These are phyloP conservation scores for Tylopilus subfusipes DNA, from an alignment of 768 basidiomycete species.

Conservation along the genomic window DNA sequence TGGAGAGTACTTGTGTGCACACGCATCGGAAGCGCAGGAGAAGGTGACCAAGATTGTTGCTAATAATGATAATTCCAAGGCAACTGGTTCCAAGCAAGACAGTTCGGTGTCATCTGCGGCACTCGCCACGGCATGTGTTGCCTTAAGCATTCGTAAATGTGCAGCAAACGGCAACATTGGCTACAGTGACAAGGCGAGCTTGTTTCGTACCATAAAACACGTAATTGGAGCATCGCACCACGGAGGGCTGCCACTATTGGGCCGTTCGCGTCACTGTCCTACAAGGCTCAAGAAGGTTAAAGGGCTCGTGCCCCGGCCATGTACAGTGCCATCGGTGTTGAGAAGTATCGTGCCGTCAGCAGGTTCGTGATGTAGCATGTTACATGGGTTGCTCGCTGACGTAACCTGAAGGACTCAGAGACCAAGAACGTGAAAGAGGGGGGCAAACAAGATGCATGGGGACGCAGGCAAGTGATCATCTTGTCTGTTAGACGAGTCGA, in stretches of 20 bases:
- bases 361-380: background rate
- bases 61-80: background rate
- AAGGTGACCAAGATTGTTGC: background rate
- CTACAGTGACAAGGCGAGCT: background rate
- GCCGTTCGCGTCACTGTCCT: background rate
- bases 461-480: background rate
- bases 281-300: background rate
- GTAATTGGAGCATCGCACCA: background rate
- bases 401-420: background rate
- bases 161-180: background rate
- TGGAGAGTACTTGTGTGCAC: background rate
- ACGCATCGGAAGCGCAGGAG: background rate
- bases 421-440: background rate
- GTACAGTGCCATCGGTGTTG: background rate
- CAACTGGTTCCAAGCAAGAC: conserved; percentile 2
- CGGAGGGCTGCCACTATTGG: background rate
- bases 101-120: conserved; percentile 11
- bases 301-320: background rate
- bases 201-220: background rate
- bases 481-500: background rate
- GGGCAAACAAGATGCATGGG: background rate
- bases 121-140: conserved; percentile 11
- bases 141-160: background rate
- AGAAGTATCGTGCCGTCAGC: background rate
- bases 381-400: background rate